These are phyloP conservation scores for Wickerhamomyces pijperi DNA, from an alignment of 805 yeast genomes.

Conservation along the genomic window DNA sequence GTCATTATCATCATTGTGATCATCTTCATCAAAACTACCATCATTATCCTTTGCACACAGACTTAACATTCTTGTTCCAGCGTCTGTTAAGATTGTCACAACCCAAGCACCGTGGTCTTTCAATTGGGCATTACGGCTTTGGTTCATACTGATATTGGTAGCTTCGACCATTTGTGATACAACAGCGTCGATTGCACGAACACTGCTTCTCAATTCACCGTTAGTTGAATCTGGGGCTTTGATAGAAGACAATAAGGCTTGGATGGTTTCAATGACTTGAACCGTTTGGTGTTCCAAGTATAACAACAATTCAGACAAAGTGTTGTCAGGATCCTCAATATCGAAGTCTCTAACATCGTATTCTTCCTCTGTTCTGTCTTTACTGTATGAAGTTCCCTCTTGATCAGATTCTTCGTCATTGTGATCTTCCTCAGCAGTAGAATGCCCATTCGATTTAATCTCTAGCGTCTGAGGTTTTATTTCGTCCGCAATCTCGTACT, in stretches of 20 bases:
- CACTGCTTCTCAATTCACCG: slow-evolving; percentile 61
- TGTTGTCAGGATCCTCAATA: slow-evolving; percentile 79
- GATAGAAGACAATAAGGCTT: slow-evolving; percentile 64
- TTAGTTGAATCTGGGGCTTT: slow-evolving; percentile 68
- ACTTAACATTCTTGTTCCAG: slow-evolving; percentile 70
- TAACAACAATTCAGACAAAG: slow-evolving; percentile 69
- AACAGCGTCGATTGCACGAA: slow-evolving; percentile 66
- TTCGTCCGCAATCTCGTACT: neutral
- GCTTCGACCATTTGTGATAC: slow-evolving; percentile 85
- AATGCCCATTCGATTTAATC: neutral
- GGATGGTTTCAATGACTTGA: slow-evolving; percentile 83
- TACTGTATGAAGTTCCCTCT: neutral
- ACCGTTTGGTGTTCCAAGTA: slow-evolving; percentile 92
- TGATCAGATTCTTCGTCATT: neutral
- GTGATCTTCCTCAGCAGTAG: slow-evolving; percentile 1
- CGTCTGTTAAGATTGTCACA: slow-evolving; percentile 75
- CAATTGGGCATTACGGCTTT: slow-evolving; percentile 72
- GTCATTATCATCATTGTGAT: slow-evolving; percentile 37
- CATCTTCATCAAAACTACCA: too few relatives aligned
- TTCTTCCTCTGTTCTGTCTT: slow-evolving; percentile 18
- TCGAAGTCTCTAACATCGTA: slow-evolving; percentile 70
- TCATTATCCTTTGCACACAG: slow-evolving; percentile 39
- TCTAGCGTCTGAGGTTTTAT: neutral
- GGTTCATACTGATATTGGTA: slow-evolving; percentile 78
- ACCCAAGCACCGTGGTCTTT: slow-evolving; percentile 91